A percentile compares a stretch with the other conserved stretches of the same genome.
Evolutionary conservation across 257 asterid genomes (phyloP).

Genomic region (Plantago ovata): DNA sequence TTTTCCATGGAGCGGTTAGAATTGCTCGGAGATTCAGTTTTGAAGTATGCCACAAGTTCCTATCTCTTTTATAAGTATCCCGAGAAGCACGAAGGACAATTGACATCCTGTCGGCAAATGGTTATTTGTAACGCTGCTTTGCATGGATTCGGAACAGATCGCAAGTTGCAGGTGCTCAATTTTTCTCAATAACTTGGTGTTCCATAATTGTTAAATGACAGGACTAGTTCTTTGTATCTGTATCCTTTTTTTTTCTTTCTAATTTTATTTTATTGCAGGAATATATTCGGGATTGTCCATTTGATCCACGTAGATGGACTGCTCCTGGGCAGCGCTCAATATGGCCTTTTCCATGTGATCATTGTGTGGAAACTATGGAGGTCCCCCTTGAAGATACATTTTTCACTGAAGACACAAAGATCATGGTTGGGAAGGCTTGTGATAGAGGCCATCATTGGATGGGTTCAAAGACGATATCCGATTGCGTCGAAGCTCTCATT

Average conservation of each 20-base stretch:
- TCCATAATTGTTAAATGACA: neutral
- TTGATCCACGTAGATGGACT: constrained; percentile 83
- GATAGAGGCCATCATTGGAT: constrained; percentile 95
- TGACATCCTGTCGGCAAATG: constrained; percentile 47
- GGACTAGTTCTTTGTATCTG: neutral
- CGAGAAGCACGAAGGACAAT: constrained; percentile 61
- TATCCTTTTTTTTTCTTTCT: neutral
- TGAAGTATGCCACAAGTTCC: constrained; percentile 77
- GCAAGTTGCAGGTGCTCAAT: constrained; percentile 65
- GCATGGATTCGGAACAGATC: constrained; percentile 60
- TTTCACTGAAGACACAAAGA: constrained; percentile 46
- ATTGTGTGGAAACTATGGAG: constrained; percentile 56
- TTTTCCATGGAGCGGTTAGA: constrained; percentile 96
- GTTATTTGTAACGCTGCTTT: constrained; percentile 63
- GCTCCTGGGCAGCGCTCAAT: constrained; percentile 89
- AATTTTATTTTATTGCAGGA: constrained; percentile 37
- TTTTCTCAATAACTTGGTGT: neutral
- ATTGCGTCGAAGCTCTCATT: constrained; percentile 88
- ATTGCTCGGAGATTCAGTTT: constrained; percentile 88
- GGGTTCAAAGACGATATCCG: constrained; percentile 81
- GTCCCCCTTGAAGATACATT: constrained; percentile 65
- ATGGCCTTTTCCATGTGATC: constrained; percentile 64
- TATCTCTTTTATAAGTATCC: constrained; percentile 78
- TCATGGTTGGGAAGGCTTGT: constrained; percentile 69
- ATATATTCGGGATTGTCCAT: constrained; percentile 70